These are phyloP conservation scores for Mycena rosella DNA, from an alignment of 768 basidiomycete species.

Conservation along the genomic window DNA sequence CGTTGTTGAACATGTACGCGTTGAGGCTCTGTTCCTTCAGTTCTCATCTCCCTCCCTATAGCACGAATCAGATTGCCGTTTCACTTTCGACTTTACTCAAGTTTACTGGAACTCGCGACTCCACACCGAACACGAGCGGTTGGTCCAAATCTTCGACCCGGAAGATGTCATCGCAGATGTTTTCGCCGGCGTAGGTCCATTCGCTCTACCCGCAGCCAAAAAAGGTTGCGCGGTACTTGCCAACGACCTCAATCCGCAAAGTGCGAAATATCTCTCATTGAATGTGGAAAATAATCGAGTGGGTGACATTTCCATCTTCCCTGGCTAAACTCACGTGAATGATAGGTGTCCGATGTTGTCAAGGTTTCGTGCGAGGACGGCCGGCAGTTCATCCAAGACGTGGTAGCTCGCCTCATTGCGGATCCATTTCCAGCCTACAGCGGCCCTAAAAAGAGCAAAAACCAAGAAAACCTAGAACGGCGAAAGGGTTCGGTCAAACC, in stretches of 20 bases:
- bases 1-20: constrained; percentile 87
- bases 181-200: constrained; percentile 98
- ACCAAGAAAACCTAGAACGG: constrained; percentile 55
- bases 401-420: constrained; percentile 64
- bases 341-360: constrained; percentile 78
- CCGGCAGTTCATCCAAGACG: constrained; percentile 81
- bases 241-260: constrained; percentile 95
- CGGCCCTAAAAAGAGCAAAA: constrained; percentile 64
- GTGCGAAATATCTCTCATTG: constrained; percentile 77
- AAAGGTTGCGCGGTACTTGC: constrained; percentile 92
- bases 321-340: constrained; percentile 17
- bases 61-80: constrained; percentile 88
- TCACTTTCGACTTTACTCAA: constrained; percentile 93
- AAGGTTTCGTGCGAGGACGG: constrained; percentile 88
- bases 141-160: constrained; percentile 79
- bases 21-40: background rate
- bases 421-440: constrained; percentile 75
- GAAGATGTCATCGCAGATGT: constrained; percentile 91
- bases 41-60: constrained; percentile 49
- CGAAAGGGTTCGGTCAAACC: constrained; percentile 47
- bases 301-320: constrained; percentile 41
- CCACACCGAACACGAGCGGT: constrained; percentile 89
- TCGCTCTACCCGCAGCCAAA: constrained; percentile 92
- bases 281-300: constrained; percentile 88
- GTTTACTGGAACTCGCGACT: constrained; percentile 99